Evolutionary conservation across 73 alveolate species (phyloP), one percentile per base, ranked within the genome.

Genomic region (Chromera velia): DNA sequence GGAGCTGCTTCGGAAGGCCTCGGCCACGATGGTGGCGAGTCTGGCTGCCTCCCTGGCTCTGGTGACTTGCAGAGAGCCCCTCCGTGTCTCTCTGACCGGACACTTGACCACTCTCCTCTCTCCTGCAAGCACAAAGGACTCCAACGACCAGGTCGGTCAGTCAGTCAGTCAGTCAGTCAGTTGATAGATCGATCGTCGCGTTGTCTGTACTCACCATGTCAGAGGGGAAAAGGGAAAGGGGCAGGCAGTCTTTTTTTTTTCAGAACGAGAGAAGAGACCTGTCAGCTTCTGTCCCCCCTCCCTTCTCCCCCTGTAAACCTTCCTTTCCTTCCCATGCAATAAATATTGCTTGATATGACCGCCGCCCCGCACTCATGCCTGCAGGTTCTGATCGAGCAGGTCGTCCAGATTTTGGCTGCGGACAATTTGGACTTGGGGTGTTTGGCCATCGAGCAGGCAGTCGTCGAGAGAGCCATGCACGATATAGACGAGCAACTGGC

Each of bases 61-160:
- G 26, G 93, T 93, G 45, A 93, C 98, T 0, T 90, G 96, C 77
- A 93, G 90, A 85, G 98, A 93, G 75, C 96, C 96, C 19, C 85
- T 93, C 32, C 83, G 90, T 66, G 88, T 90, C 90, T 79, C 93
- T 34, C 81, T 88, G 45, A 76, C 89, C 30, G 84, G 91, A 71
- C 81, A 85, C 81, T 78, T 92, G 48, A 88, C 81, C 82, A 89
- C 87, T 65, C 1, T 55, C 31, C 70, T 55, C 70, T 17, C 7
- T 1, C 70, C 70, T 22, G 55, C 55, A 40, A 40, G 55, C 55
- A 40, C 55, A 4, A 40, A 40, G 13, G 55, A 40, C 55, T 7
- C 22, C 55, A 40, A 40, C 55, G 55, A 40, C 55, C 55, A 40
- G 55, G 55, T 40, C 55, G 13, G 55, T 40, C 22, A 40, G 55